Conservation (phyloP, 306 rosid genomes). For the Cucumis melo region DNA sequence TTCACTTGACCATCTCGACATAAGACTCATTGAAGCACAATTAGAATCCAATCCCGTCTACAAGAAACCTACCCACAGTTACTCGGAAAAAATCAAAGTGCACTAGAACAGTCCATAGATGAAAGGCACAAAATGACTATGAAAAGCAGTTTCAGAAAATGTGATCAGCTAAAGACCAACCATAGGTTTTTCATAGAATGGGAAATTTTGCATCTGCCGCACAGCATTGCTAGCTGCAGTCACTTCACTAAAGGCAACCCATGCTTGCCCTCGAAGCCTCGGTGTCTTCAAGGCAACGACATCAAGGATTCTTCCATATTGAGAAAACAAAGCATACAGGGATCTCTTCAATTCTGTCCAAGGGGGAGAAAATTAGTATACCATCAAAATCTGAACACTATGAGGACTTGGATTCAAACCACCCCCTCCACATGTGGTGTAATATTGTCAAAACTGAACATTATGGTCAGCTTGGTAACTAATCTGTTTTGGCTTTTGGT, state of each 20-base stretch:
- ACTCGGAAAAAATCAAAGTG: neutral
- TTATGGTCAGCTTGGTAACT: no score
- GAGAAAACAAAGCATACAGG: constrained; percentile 84
- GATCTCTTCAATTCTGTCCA: constrained; percentile 81
- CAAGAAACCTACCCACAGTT: neutral
- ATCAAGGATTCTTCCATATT: constrained; percentile 87
- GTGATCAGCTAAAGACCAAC: constrained; percentile 30
- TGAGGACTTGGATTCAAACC: neutral
- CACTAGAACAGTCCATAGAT: neutral
- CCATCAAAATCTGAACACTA: neutral
- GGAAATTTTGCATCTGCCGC: constrained; percentile 96
- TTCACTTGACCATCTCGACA: neutral
- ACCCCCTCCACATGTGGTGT: neutral
- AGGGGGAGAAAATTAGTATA: neutral
- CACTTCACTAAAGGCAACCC: constrained; percentile 94
- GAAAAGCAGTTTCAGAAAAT: constrained; percentile 4
- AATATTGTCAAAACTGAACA: neutral
- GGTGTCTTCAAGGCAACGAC: constrained; percentile 90
- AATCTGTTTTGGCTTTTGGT: no score
- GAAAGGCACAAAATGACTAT: neutral
- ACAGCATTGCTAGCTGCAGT: constrained; percentile 98
- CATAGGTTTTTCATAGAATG: constrained; percentile 97
- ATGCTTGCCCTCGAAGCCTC: constrained; percentile 92
- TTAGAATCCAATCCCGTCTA: neutral
- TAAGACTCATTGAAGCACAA: neutral